These are phyloP conservation scores for Echinochloa phyllopogon DNA, from an alignment of 176 grass and related monocot genomes.

Conservation along the genomic window DNA sequence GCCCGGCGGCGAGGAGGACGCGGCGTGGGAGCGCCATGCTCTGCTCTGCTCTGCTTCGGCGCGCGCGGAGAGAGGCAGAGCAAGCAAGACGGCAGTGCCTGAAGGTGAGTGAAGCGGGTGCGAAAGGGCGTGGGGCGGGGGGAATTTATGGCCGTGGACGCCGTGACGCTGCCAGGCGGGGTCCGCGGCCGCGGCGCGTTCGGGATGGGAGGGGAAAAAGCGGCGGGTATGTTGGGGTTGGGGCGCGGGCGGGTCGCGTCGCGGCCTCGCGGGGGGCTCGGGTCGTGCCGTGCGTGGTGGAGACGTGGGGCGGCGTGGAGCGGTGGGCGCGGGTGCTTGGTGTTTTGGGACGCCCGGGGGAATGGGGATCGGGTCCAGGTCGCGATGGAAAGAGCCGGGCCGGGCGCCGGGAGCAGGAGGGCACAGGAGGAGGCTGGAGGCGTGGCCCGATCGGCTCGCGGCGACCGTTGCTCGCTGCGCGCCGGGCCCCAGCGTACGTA, in stretches of 20 bases:
- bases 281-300: not conserved
- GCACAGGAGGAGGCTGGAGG: not conserved
- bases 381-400: not conserved
- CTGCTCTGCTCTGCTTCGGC: not conserved
- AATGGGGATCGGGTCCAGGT: not conserved
- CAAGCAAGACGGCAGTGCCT: not conserved
- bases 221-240: slow-evolving; percentile 16
- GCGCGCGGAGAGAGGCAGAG: not conserved
- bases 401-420: not conserved
- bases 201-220: not conserved
- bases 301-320: not conserved
- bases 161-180: slow-evolving; percentile 9
- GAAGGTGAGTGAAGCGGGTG: not conserved
- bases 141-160: slow-evolving; percentile 39
- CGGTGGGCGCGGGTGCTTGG: not conserved
- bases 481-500: not conserved
- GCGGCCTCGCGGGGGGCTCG: too few species aligned
- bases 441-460: not conserved
- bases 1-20: not conserved
- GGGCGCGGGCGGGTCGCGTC: not conserved
- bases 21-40: slow-evolving; percentile 35
- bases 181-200: slow-evolving; percentile 2
- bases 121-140: not conserved
- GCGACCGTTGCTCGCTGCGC: slow-evolving; percentile 45
- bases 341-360: not conserved